Evolutionary conservation across 768 basidiomycete species (phyloP).

Genomic region (Trametes elegans): DNA sequence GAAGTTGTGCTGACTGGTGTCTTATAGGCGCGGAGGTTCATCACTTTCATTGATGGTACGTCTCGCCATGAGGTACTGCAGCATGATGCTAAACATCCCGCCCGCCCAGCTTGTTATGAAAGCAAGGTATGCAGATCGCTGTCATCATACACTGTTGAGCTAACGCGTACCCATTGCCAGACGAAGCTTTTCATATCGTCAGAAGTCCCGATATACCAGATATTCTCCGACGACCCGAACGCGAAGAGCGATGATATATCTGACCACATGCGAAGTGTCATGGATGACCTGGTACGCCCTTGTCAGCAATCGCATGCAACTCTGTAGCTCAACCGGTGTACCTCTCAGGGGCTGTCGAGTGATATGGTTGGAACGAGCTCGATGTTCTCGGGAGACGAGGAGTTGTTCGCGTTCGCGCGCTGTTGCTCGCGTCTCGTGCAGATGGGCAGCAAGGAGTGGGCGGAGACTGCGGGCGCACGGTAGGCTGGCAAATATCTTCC

Average conservation of each 20-base stretch:
- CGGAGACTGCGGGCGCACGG: constrained; percentile 40
- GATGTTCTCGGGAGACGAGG: constrained; percentile 96
- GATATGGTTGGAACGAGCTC: constrained; percentile 79
- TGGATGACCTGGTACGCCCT: constrained; percentile 85
- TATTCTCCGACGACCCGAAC: constrained; percentile 75
- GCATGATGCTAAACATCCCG: not conserved
- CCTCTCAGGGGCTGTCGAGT: constrained; percentile 66
- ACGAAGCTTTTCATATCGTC: constrained; percentile 91
- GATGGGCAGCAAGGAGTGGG: constrained; percentile 92
- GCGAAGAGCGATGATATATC: constrained; percentile 45
- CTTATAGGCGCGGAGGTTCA: constrained; percentile 84
- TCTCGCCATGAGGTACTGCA: constrained; percentile 15
- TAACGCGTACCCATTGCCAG: constrained; percentile 35
- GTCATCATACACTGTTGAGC: not conserved
- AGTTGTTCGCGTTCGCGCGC: constrained; percentile 94
- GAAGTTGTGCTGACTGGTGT: not conserved
- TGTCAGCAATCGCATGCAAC: not conserved
- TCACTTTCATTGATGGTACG: constrained; percentile 93
- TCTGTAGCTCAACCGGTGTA: constrained; percentile 7
- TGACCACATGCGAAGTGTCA: constrained; percentile 88
- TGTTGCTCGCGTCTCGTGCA: constrained; percentile 85
- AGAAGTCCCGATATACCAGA: constrained; percentile 85
- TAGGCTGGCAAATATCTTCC: too few species aligned
- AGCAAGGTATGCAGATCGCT: constrained; percentile 55
- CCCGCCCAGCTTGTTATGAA: constrained; percentile 76